phyloP scores from a whole-genome alignment of 306 rosid genomes.

The Notholithocarpus densiflorus region DNA sequence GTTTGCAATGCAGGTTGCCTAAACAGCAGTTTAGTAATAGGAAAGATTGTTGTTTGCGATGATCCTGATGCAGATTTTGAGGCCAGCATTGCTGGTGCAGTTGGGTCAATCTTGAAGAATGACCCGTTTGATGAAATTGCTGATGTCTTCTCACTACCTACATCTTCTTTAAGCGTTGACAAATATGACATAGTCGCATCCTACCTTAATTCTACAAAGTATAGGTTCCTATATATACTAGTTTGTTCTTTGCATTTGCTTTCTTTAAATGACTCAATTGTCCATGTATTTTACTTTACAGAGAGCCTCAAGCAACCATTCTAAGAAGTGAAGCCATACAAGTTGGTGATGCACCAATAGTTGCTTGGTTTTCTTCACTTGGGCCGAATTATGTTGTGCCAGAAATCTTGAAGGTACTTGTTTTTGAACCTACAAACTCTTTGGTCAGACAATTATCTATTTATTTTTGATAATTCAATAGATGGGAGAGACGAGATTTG shows the following conservation, averaged over 20 bases:
- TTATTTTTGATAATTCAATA: too few relatives aligned
- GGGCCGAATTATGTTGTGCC: not conserved
- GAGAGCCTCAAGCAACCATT: not conserved
- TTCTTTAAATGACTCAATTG: too few relatives aligned
- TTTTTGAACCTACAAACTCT: too few relatives aligned
- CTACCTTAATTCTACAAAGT: slow-evolving; percentile 6
- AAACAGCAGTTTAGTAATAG: not conserved
- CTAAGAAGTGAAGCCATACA: not conserved
- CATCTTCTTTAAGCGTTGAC: not conserved
- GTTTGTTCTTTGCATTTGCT: not conserved
- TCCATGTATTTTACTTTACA: not conserved
- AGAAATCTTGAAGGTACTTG: not conserved
- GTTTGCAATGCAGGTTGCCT: not conserved
- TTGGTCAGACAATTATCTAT: not conserved
- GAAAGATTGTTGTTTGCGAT: not conserved
- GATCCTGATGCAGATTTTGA: not conserved
- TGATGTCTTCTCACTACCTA: not conserved
- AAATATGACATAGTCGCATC: not conserved
- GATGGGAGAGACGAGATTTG: too few relatives aligned
- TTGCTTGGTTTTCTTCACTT: not conserved
- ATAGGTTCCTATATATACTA: not conserved
- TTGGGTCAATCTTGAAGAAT: not conserved
- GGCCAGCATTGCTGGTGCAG: not conserved
- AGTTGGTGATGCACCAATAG: not conserved
- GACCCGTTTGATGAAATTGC: not conserved